phyloP scores from a whole-genome alignment of 345 rosid species.

The Salix koriyanagi region DNA sequence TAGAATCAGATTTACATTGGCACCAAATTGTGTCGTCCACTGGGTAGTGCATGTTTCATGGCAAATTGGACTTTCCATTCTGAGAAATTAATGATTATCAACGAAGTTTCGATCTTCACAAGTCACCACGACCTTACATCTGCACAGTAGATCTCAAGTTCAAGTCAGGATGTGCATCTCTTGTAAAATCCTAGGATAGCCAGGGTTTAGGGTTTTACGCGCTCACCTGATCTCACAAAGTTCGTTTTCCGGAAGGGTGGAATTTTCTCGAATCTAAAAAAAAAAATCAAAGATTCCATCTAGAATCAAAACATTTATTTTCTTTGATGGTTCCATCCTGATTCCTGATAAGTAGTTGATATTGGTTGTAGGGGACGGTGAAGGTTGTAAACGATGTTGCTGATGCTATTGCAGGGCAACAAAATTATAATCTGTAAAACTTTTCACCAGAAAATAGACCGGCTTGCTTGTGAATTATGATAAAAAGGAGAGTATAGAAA shows the following conservation, averaged over 20 bases:
- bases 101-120: background rate
- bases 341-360: background rate
- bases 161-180: too few species aligned
- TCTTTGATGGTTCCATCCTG: background rate
- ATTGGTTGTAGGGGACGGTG: background rate
- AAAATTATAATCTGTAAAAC: background rate
- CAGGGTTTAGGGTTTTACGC: too few species aligned
- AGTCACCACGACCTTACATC: background rate
- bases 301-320: background rate
- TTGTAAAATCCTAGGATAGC: too few species aligned
- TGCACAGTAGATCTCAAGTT: too few species aligned
- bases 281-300: background rate
- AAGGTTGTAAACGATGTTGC: background rate
- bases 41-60: background rate
- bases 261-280: too few species aligned
- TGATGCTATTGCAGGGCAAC: background rate
- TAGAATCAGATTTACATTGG: background rate
- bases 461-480: background rate
- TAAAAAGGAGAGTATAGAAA: background rate
- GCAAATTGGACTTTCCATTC: background rate
- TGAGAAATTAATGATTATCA: constrained; percentile 1
- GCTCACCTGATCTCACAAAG: too few species aligned
- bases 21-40: background rate
- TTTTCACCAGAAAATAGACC: background rate
- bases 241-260: too few species aligned